Evolutionary conservation across 2,329 filamentous ascomycete genomes (phyloP).

Genomic region (Penicillium sp.): DNA sequence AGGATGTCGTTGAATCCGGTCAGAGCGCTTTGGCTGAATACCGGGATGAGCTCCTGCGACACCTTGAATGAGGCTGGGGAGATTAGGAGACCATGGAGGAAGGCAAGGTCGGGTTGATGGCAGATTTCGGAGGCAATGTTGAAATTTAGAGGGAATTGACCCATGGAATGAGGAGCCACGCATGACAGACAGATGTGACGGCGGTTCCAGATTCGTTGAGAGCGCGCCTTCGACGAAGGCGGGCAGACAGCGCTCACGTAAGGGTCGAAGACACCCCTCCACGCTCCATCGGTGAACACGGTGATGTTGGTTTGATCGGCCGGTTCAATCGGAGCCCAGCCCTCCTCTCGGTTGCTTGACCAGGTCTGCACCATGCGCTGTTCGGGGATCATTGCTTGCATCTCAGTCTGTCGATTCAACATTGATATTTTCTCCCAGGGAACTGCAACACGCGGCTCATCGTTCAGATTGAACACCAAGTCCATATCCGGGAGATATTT

Average conservation of each 20-base stretch:
- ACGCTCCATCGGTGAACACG: slow-evolving; percentile 43
- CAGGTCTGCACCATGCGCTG: slow-evolving; percentile 31
- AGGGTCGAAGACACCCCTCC: slow-evolving; percentile 40
- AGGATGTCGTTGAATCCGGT: slow-evolving; percentile 73
- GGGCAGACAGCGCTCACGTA: slow-evolving; percentile 58
- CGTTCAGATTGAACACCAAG: slow-evolving; percentile 61
- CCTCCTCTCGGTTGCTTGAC: slow-evolving; percentile 37
- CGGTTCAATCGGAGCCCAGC: slow-evolving; percentile 41
- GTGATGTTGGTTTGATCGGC: slow-evolving; percentile 32
- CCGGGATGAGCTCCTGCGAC: slow-evolving; percentile 64
- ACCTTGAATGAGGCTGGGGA: slow-evolving; percentile 62
- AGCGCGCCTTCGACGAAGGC: slow-evolving; percentile 59
- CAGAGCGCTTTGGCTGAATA: slow-evolving; percentile 74
- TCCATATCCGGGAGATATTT: slow-evolving; percentile 62
- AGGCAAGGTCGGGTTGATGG: slow-evolving; percentile 71
- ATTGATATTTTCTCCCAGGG: slow-evolving; percentile 46
- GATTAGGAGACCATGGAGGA: slow-evolving; percentile 71
- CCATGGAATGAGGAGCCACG: slow-evolving; percentile 61
- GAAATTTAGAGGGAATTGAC: slow-evolving; percentile 67
- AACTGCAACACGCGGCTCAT: slow-evolving; percentile 57
- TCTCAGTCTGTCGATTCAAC: slow-evolving; percentile 34
- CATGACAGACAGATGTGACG: slow-evolving; percentile 65
- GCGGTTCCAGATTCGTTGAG: slow-evolving; percentile 61
- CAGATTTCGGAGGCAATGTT: slow-evolving; percentile 65
- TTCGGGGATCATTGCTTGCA: slow-evolving; percentile 15